A percentile compares a stretch with the other conserved stretches of the same genome.
Evolutionary conservation across 2,329 filamentous ascomycete species (phyloP).

Genomic region (Venturiaceae sp.): DNA sequence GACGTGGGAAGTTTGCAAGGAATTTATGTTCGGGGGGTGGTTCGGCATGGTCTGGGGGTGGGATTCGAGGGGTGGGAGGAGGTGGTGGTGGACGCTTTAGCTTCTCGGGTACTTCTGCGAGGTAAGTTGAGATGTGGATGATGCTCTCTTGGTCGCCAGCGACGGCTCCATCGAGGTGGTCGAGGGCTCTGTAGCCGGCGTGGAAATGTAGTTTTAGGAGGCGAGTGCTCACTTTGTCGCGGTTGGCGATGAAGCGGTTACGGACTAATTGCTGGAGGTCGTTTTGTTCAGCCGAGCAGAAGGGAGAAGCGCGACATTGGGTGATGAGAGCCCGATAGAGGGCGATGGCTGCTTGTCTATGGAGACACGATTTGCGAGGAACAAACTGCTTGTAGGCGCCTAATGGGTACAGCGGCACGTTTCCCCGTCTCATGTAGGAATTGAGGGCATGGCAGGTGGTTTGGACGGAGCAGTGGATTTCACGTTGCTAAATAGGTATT

Average conservation of each 20-base stretch:
- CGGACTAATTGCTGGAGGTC: slow-evolving; percentile 50
- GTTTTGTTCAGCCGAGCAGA: slow-evolving; percentile 40
- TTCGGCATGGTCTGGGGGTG: slow-evolving; percentile 19
- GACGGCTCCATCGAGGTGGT: slow-evolving; percentile 32
- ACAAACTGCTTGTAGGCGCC: neutral
- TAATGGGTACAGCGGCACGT: neutral
- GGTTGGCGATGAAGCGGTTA: slow-evolving; percentile 53
- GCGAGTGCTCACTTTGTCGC: slow-evolving; percentile 45
- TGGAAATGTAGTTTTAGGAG: slow-evolving; percentile 53
- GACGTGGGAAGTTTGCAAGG: slow-evolving; percentile 43
- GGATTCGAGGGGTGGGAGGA: slow-evolving; percentile 18
- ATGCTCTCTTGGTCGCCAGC: slow-evolving; percentile 20
- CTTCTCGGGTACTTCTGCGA: slow-evolving; percentile 15
- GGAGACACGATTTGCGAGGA: neutral
- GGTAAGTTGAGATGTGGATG: slow-evolving; percentile 16
- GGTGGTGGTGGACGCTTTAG: slow-evolving; percentile 29
- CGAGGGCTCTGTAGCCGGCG: slow-evolving; percentile 54
- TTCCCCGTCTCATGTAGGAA: neutral
- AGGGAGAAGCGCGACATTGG: slow-evolving; percentile 42
- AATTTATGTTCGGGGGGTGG: slow-evolving; percentile 26
- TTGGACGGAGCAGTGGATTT: neutral
- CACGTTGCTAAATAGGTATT: neutral
- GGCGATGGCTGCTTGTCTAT: slow-evolving; percentile 45
- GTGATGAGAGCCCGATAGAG: slow-evolving; percentile 62
- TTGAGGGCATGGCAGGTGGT: too few species aligned